Conservation (phyloP, 179 eudicot species). For the Silene noctiflora region DNA sequence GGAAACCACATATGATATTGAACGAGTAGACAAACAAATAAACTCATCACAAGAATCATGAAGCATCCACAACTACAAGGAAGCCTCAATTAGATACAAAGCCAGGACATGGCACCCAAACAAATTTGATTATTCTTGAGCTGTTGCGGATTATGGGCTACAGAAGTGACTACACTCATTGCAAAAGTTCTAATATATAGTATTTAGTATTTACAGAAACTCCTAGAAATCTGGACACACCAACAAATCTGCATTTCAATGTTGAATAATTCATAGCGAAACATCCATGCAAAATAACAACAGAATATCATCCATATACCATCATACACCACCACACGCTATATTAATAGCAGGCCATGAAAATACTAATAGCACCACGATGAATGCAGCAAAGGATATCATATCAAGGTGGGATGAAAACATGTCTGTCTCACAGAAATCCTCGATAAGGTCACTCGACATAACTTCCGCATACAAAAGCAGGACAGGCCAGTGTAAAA, state of each 20-base stretch:
- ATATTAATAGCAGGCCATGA: not conserved
- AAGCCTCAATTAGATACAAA: not conserved
- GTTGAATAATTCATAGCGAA: not conserved
- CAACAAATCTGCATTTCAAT: not conserved
- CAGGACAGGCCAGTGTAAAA: constrained; percentile 95
- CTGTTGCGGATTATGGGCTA: not conserved
- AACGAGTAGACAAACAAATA: not conserved
- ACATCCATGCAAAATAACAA: not conserved
- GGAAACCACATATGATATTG: constrained; percentile 25
- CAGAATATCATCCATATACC: not conserved
- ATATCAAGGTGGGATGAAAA: constrained; percentile 75
- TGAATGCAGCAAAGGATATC: constrained; percentile 58
- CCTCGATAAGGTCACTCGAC: constrained; percentile 94
- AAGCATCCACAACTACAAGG: not conserved
- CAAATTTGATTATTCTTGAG: not conserved
- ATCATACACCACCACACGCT: not conserved
- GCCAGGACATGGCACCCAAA: not conserved
- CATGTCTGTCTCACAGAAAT: constrained; percentile 96
- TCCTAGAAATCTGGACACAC: not conserved
- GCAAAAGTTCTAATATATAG: not conserved
- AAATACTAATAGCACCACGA: constrained; percentile 1
- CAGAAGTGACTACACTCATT: not conserved
- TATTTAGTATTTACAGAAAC: not conserved
- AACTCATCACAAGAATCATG: not conserved
- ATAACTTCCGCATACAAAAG: constrained; percentile 87